Evolutionary conservation across 2,329 filamentous ascomycete species (phyloP), one percentile per base, ranked within the genome.

Genomic region (Botrytis medusae): DNA sequence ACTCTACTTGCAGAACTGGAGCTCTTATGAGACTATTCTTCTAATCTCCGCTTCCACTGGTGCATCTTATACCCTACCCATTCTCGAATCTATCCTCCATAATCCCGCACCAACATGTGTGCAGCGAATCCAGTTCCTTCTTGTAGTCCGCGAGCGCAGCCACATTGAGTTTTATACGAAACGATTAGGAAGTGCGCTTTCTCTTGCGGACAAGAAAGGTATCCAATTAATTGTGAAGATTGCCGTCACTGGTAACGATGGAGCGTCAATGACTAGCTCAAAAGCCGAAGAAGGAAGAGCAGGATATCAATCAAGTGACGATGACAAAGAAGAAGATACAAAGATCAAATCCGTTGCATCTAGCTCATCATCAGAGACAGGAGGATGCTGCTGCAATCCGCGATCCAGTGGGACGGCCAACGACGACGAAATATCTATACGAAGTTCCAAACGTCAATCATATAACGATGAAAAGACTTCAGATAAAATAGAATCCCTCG

Each of bases 41-140:
- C 82, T 91, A 5, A 86, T 90, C 60, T 88, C 88, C 0, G 88
- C 88, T 0, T 90, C 88, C 0, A 91, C 89, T 0, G 89, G 89
- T n/a, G 86, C 88, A 1, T 90, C 88, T 5, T 90, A 88, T 72
- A 88, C 87, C 1, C 80, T 90, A 9, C 88, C 88, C 0, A 87
- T 90, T 4, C 82, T 90, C 0, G 88, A 90, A 76, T 85, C 84
- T 74, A 82, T 89, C 2, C 83, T 88, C 1, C 82, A 83, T 46
- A 79, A 82, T 0, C 81, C 81, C 16, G 76, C 73, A 2, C 81
- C 81, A 3, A 84, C 83, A 18, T 90, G 88, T 76, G 85, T 84
- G 12, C 85, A 84, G 72, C 81, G 87, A 37, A 82, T 90, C 14
- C 85, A 89, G 34, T 86, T 90, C 34, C 79, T 89, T 2, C 78